Evolutionary conservation across 2,329 filamentous ascomycete species (phyloP).

Genomic region (Rhynchosporium secalis): DNA sequence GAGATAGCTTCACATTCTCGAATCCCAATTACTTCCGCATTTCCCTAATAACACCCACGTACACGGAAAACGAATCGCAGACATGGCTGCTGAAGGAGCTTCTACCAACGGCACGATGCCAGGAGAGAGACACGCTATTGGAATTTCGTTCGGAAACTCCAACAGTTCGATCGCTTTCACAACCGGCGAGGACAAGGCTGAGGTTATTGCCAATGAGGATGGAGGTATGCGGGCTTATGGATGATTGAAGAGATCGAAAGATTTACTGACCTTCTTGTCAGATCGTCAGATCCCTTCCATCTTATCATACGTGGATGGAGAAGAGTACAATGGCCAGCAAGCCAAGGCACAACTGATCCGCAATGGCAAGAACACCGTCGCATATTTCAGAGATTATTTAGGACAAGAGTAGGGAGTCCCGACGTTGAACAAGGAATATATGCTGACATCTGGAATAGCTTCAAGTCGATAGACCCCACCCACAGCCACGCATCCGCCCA

Average conservation of each 20-base stretch:
- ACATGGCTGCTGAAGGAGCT: slow-evolving; percentile 37
- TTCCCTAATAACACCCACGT: background rate
- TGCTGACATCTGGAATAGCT: slow-evolving; percentile 48
- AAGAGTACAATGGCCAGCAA: slow-evolving; percentile 95
- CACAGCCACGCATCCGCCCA: slow-evolving; percentile 93
- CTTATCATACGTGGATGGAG: slow-evolving; percentile 90
- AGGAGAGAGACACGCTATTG: slow-evolving; percentile 72
- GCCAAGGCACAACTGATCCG: slow-evolving; percentile 92
- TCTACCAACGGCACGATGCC: slow-evolving; percentile 45
- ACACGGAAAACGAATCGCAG: slow-evolving; percentile 11
- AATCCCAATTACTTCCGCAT: slow-evolving; percentile 9
- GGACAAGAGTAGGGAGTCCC: slow-evolving; percentile 76
- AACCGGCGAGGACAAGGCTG: slow-evolving; percentile 88
- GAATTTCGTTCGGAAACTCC: slow-evolving; percentile 96
- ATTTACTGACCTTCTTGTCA: slow-evolving; percentile 41
- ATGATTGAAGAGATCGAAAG: background rate
- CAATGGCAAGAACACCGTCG: slow-evolving; percentile 89
- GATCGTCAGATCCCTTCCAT: slow-evolving; percentile 96
- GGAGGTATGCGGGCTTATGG: slow-evolving; percentile 64
- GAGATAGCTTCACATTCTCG: slow-evolving; percentile 15
- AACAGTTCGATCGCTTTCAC: slow-evolving; percentile 97
- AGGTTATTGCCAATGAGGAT: slow-evolving; percentile 98
- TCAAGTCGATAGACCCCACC: slow-evolving; percentile 94
- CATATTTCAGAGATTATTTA: slow-evolving; percentile 93
- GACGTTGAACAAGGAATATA: background rate